These are phyloP conservation scores for Trichodelitschia bisporula DNA, from an alignment of 495 filamentous ascomycete genomes.

Conservation along the genomic window DNA sequence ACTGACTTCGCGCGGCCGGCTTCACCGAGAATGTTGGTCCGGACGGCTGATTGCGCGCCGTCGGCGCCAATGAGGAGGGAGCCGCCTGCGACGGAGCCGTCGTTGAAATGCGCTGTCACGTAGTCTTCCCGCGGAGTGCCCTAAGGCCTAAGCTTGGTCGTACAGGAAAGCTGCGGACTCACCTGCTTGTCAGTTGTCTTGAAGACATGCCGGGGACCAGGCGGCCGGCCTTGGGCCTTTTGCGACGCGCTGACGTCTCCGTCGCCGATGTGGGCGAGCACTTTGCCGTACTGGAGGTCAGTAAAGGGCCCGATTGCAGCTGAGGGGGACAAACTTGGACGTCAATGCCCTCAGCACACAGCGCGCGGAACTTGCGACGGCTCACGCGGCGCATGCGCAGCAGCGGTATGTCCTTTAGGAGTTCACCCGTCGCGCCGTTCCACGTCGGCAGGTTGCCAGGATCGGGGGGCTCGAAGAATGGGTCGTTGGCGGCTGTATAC, in stretches of 20 bases:
- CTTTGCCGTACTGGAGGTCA: no score
- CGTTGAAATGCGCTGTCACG: conserved; percentile 7
- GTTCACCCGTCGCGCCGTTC: conserved; percentile 1
- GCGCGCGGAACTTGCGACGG: not conserved
- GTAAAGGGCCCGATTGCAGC: not conserved
- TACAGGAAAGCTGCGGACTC: no score
- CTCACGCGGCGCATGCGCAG: conserved; percentile 1
- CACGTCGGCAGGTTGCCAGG: conserved; percentile 1
- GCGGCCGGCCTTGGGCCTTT: no score
- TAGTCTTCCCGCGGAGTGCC: no score
- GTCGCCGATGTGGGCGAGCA: no score
- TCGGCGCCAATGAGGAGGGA: conserved; percentile 9
- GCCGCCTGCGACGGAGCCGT: conserved; percentile 6
- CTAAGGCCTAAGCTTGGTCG: no score
- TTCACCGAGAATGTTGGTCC: conserved; percentile 7
- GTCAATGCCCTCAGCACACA: conserved; percentile 2
- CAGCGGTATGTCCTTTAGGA: conserved; percentile 2
- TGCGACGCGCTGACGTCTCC: no score
- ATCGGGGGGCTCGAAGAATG: conserved; percentile 1
- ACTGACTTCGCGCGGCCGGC: conserved; percentile 3
- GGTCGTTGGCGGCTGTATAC: conserved; percentile 1
- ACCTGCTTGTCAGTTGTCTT: not conserved
- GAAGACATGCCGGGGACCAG: no score
- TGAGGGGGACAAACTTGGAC: not conserved
- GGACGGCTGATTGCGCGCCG: conserved; percentile 8